A percentile compares a stretch with the other conserved stretches of the same genome.
phyloP scores from a whole-genome alignment of 495 filamentous ascomycete genomes.

The Penicillium canescens region DNA sequence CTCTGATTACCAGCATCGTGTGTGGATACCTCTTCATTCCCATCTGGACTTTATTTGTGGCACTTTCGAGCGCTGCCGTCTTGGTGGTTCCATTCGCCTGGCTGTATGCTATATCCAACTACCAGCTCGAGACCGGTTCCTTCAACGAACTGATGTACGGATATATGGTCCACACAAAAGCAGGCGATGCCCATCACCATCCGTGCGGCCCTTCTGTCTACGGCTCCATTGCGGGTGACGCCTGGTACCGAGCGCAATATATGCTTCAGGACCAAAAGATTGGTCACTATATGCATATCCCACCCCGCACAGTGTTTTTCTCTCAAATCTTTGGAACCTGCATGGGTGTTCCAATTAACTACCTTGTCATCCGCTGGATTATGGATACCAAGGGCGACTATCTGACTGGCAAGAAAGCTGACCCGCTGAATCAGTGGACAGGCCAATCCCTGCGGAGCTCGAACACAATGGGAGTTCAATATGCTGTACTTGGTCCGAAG shows the following conservation, averaged over 20 bases:
- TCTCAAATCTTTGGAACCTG: constrained; percentile 44
- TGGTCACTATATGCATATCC: constrained; percentile 49
- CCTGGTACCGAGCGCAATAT: constrained; percentile 55
- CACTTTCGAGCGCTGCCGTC: constrained; percentile 46
- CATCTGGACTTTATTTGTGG: constrained; percentile 57
- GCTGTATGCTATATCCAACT: constrained; percentile 58
- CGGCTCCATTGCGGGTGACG: constrained; percentile 49
- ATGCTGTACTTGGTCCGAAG: constrained; percentile 55
- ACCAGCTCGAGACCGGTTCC: constrained; percentile 51
- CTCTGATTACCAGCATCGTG: constrained; percentile 46
- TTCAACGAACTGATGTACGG: constrained; percentile 60
- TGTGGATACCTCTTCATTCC: constrained; percentile 55
- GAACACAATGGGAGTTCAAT: constrained; percentile 54
- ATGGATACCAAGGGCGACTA: constrained; percentile 53
- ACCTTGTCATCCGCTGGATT: constrained; percentile 47
- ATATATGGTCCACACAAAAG: constrained; percentile 52
- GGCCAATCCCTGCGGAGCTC: constrained; percentile 46
- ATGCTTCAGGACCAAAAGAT: constrained; percentile 52
- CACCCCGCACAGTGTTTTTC: constrained; percentile 43
- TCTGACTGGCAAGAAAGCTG: constrained; percentile 46
- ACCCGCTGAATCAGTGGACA: constrained; percentile 59
- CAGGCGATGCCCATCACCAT: constrained; percentile 42
- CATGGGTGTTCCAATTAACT: constrained; percentile 44
- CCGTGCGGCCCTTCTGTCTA: constrained; percentile 55
- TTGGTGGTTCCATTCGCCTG: constrained; percentile 55